Percentiles rank a stretch among this genome's conserved stretches.
These are phyloP conservation scores for Paramecium primaurelia DNA, from an alignment of 73 alveolate genomes.

Conservation along the genomic window DNA sequence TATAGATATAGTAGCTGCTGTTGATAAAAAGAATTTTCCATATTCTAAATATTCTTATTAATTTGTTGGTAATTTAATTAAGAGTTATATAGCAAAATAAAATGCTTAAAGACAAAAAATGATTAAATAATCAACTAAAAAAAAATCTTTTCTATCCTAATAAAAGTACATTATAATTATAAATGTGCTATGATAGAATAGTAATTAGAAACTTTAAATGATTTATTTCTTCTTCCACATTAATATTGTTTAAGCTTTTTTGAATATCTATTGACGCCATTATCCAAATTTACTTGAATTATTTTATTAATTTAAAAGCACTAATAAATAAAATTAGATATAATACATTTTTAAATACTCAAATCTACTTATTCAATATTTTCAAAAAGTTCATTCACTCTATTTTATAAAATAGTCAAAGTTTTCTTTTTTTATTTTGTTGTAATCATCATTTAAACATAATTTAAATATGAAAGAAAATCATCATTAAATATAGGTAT, in stretches of 20 bases:
- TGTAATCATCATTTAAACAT: neutral
- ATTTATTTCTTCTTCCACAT: neutral
- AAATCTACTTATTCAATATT: slow-evolving; percentile 24
- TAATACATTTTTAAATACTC: neutral
- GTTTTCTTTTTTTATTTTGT: neutral
- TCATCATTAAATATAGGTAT: neutral
- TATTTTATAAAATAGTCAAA: neutral
- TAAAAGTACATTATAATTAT: neutral
- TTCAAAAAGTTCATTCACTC: neutral
- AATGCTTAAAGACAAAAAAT: neutral
- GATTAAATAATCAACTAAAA: neutral
- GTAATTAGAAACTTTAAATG: neutral
- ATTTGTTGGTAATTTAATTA: neutral
- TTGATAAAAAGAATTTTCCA: neutral
- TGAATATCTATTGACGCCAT: neutral
- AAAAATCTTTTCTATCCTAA: neutral
- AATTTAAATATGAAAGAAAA: neutral
- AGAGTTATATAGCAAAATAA: neutral
- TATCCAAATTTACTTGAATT: neutral
- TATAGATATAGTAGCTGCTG: neutral
- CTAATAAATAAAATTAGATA: neutral
- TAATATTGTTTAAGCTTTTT: slow-evolving; percentile 6
- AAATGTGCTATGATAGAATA: neutral
- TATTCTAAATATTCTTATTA: neutral
- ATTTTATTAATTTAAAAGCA: neutral